Evolutionary conservation across 805 yeast species (phyloP), one percentile per base, ranked within the genome.

Genomic region (Yarrowia alimentaria): DNA sequence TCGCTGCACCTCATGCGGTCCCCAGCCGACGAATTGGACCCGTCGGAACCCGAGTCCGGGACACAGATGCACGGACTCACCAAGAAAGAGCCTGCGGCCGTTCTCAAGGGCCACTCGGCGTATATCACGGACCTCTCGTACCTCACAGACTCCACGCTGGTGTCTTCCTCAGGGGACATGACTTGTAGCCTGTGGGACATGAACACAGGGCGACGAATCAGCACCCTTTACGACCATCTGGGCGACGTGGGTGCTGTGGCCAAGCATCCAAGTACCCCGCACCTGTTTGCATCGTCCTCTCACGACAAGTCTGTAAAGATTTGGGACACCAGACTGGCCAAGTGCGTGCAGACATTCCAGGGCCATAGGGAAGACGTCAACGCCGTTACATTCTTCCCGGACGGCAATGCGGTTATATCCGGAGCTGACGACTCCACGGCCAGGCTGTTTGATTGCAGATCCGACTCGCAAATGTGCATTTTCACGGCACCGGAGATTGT

Each of bases 141-240:
- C 61, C 52, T 83, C n/a, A 70, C 71, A 51, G 76, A 82, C 54
- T 65, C 73, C 5, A 71, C 70, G 21, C 63, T 87, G 0, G 60
- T 88, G 13, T 85, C 95, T 0, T 75, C 83, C 1, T 81, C 90
- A 31, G 96, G 95, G 3, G 97, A 89, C 64, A 77, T 81, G 81
- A 79, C 91, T 0, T 77, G 87, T 59, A 74, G 76, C 1, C 63
- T 81, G 48, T 90, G 96, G 96, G 95, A 90, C 64, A 72, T 87
- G 18, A 70, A 74, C 8, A 78, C 77, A 56, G 82, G 85, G 1
- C 69, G 68, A 16, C 71, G 74, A 56, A 53, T 66, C 3, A 47
- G 49, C 18, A 58, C 58, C 22, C 63, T 59, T 43, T 56, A 58
- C 17, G 70, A 77, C 54, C 77, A 76, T 22, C 52, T 62, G 43